Evolutionary conservation across 345 rosid species (phyloP).

Genomic region (Arabis alpina): DNA sequence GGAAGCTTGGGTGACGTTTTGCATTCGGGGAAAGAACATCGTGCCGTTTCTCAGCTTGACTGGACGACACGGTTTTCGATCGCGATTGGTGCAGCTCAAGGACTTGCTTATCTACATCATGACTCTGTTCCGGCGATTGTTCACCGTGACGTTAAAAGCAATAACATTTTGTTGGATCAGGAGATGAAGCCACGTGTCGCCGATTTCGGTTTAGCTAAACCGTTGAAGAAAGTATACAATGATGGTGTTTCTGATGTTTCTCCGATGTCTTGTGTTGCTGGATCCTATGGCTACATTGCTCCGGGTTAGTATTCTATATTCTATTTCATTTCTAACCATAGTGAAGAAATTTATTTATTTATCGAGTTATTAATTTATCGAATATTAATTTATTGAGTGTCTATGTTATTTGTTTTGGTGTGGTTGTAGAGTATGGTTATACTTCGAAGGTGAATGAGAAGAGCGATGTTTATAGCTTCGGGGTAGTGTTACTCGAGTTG

Average conservation of each 20-base stretch:
- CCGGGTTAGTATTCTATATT: slow-evolving; percentile 54
- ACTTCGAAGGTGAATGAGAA: slow-evolving; percentile 48
- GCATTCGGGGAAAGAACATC: slow-evolving; percentile 47
- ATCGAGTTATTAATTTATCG: not conserved
- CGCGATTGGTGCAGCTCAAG: slow-evolving; percentile 67
- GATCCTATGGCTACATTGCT: slow-evolving; percentile 82
- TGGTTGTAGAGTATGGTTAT: slow-evolving; percentile 63
- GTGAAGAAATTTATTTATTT: too few species aligned
- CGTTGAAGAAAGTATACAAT: slow-evolving; percentile 39
- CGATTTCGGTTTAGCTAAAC: slow-evolving; percentile 81
- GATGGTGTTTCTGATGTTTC: slow-evolving; percentile 29
- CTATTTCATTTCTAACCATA: too few species aligned
- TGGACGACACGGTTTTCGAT: slow-evolving; percentile 58
- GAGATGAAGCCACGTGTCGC: slow-evolving; percentile 70
- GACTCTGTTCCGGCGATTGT: slow-evolving; percentile 70
- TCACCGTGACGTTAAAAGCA: slow-evolving; percentile 85
- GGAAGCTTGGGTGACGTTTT: slow-evolving; percentile 76
- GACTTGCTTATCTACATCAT: slow-evolving; percentile 75
- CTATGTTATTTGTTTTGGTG: not conserved
- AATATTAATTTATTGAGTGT: not conserved
- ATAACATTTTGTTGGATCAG: slow-evolving; percentile 66
- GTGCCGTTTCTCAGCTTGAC: slow-evolving; percentile 40
- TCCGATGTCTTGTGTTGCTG: slow-evolving; percentile 61
- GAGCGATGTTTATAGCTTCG: slow-evolving; percentile 74
- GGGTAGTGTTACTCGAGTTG: slow-evolving; percentile 64